Conservation (phyloP, 176 grass and related monocot genomes). For the Phoenix roebelenii region DNA sequence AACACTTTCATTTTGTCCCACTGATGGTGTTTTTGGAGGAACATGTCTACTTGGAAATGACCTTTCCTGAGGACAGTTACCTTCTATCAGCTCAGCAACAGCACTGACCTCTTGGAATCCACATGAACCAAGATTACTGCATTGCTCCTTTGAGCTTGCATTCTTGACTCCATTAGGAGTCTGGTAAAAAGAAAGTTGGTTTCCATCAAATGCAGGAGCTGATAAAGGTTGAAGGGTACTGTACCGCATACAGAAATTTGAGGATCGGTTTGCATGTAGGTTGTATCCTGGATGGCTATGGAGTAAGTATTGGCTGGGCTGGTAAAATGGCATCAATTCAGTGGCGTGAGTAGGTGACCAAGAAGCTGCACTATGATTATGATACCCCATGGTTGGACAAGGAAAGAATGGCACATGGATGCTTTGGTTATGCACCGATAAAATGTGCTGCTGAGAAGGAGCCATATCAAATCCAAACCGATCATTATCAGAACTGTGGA, state of each 20-base stretch:
- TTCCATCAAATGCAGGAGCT: constrained; percentile 39
- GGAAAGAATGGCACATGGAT: constrained; percentile 35
- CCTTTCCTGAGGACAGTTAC: constrained; percentile 21
- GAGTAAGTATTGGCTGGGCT: constrained; percentile 27
- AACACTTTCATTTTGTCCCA: constrained; percentile 10
- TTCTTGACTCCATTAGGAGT: constrained; percentile 10
- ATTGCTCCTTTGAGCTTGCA: constrained; percentile 13
- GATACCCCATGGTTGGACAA: constrained; percentile 38
- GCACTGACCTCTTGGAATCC: constrained; percentile 7
- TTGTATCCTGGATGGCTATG: constrained; percentile 27
- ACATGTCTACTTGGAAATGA: constrained; percentile 21
- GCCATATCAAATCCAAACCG: constrained; percentile 21
- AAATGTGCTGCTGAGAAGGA: constrained; percentile 22
- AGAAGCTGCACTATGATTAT: constrained; percentile 31
- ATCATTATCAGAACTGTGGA: constrained; percentile 16
- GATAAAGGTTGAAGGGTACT: constrained; percentile 40
- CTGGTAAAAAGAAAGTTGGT: constrained; percentile 33
- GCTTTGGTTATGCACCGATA: constrained; percentile 29
- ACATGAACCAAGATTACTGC: constrained; percentile 3
- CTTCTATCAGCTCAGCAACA: constrained; percentile 15
- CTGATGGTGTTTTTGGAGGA: constrained; percentile 15
- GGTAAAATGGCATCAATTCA: constrained; percentile 54
- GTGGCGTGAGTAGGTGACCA: constrained; percentile 40
- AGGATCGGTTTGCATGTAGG: constrained; percentile 27
- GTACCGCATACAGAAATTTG: constrained; percentile 51